Evolutionary conservation across 768 basidiomycete species (phyloP), one percentile per base, ranked within the genome.

Genomic region (Hericium coralloides): DNA sequence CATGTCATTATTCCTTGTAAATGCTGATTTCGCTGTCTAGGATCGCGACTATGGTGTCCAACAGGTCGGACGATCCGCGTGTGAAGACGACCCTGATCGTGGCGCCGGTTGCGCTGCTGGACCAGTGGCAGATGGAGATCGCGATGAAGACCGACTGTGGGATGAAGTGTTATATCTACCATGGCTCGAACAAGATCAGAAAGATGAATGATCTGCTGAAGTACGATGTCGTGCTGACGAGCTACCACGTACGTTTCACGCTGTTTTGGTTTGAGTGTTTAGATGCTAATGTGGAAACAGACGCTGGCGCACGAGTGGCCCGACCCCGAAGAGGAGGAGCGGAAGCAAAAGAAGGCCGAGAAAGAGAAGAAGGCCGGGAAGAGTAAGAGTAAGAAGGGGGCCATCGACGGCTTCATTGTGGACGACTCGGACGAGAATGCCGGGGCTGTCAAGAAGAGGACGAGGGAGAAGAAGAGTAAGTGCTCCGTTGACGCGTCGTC

Each of bases 61-160:
- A 89, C 64, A 71, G 65, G 7, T 77, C 83, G 0, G 56, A 63
- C 1, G 76, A 86, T 59, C 74, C 75, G 0, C 66, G 65, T 20
- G 73, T 78, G 68, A 86, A 85, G 68, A 80, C 82, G 0, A 89
- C 80, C 22, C 74, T 92, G 0, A 81, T 92, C 56, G 66, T 90
- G 23, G 83, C 84, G 2, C 85, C 84, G 7, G 67, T 83, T 15
- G 83, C 85, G 1, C 70, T 90, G 8, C 73, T 89, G 12, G 76
- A 81, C 51, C 89, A 90, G 58, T 85, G 83, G 83, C 77, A 79
- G 63, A 64, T 72, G 36, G 83, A 84, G 67, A 78, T 81, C 31
- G 80, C 85, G 65, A 72, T 75, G 49, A 81, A 81, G 70, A 80
- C 81, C 1, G 76, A 76, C 58, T 70, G 70, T 41, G 71, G 68